Evolutionary conservation across 2,329 filamentous ascomycete species (phyloP).

Genomic region (Akanthomyces dipterigenus): DNA sequence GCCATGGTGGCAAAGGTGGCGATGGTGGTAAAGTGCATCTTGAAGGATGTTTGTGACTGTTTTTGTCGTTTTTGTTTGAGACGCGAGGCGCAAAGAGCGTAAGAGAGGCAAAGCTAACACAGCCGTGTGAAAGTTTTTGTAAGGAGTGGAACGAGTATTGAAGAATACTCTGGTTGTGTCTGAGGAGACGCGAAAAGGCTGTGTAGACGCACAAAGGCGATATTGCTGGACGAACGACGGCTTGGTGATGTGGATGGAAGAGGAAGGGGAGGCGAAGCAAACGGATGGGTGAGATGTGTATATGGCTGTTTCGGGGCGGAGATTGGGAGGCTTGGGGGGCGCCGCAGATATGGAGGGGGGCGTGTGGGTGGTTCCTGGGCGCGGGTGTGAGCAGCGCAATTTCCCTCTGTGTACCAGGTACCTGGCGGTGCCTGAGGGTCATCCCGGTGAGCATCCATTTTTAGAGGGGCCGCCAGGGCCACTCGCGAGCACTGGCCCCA

Average conservation of each 20-base stretch:
- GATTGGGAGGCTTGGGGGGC: not conserved
- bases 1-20: constrained; percentile 29
- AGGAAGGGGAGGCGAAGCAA: not conserved
- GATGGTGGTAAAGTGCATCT: constrained; percentile 30
- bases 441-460: constrained; percentile 1
- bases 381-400: constrained; percentile 10
- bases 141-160: constrained; percentile 24
- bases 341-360: not conserved
- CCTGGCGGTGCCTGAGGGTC: not conserved
- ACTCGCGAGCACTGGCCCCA: not conserved
- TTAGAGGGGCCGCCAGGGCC: not conserved
- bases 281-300: constrained; percentile 8
- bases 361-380: not conserved
- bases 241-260: constrained; percentile 4
- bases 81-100: constrained; percentile 5
- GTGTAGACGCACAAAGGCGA: constrained; percentile 12
- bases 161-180: constrained; percentile 19
- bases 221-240: constrained; percentile 5
- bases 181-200: constrained; percentile 14
- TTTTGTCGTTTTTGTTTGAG: constrained; percentile 1
- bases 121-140: constrained; percentile 1
- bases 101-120: not conserved
- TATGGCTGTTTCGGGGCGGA: constrained; percentile 5
- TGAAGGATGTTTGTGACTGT: constrained; percentile 16
- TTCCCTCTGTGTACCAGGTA: not conserved